A percentile compares a stretch with the other conserved stretches of the same genome.
These are phyloP conservation scores for Lentinus brumalis DNA, from an alignment of 768 basidiomycete species.

Conservation along the genomic window DNA sequence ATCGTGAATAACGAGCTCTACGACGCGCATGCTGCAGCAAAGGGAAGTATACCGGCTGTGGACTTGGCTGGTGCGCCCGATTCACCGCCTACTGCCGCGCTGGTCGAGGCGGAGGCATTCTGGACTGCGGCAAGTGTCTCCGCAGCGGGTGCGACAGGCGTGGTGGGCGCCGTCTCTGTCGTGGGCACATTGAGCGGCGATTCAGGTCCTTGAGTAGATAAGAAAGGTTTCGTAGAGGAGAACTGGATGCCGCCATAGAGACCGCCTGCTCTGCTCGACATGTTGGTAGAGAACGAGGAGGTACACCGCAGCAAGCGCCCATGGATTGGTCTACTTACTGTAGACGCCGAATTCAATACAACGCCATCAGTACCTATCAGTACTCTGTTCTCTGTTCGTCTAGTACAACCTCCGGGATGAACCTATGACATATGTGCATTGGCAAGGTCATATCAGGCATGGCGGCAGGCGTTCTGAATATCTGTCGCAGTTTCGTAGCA, in stretches of 20 bases:
- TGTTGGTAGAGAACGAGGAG: constrained; percentile 36
- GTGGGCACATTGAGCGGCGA: constrained; percentile 21
- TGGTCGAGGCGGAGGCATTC: constrained; percentile 22
- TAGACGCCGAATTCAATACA: too few species aligned
- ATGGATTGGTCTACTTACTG: background rate
- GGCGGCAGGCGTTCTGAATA: constrained; percentile 1
- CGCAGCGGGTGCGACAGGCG: constrained; percentile 13
- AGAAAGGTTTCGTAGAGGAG: constrained; percentile 64
- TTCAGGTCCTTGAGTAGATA: constrained; percentile 32
- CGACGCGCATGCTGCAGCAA: constrained; percentile 45
- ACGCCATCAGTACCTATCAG: too few species aligned
- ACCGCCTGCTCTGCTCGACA: constrained; percentile 81
- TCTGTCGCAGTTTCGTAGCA: background rate
- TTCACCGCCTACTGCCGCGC: constrained; percentile 22
- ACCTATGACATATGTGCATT: too few species aligned
- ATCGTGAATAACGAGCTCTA: constrained; percentile 57
- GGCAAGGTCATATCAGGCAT: background rate
- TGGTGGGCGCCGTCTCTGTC: constrained; percentile 28
- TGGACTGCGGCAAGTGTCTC: constrained; percentile 30
- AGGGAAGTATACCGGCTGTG: constrained; percentile 58
- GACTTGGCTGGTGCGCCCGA: constrained; percentile 45
- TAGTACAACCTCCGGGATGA: too few species aligned
- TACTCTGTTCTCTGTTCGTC: too few species aligned
- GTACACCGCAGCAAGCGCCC: constrained; percentile 1
- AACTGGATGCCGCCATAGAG: constrained; percentile 88